Evolutionary conservation across 192 early-diverging fungal species (phyloP), one percentile per base, ranked within the genome.

Genomic region (Mortierella alpina): DNA sequence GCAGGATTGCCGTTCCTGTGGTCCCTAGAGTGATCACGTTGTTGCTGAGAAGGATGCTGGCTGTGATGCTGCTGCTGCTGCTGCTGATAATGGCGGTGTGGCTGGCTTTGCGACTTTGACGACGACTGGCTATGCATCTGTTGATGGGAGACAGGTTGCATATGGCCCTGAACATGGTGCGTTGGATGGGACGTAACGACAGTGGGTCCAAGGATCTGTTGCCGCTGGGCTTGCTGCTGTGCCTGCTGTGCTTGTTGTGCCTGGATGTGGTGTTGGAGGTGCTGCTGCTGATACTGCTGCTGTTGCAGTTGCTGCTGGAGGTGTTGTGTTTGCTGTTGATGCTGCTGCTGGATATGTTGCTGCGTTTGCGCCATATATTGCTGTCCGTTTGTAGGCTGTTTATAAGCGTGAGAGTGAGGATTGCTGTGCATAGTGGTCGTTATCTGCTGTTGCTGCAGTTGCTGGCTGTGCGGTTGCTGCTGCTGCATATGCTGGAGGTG

Each of bases 51-150:
- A 40, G 31, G 57, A 14, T 75, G 65, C 49, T 73, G 72, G 7
- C 49, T 18, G 2, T 73, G 72, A 9, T 66, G 55, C 14, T 62
- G 68, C 9, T 63, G 58, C 23, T 75, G 73, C 22, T 57, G 51
- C 9, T 75, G 72, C 4, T 73, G 62, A 5, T 73, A 59, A 15
- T 67, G 64, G 20, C 55, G 65, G 5, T 75, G 74, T 1, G 67
- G 76, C 2, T 80, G 77, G 18, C 31, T 65, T 31, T 66, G 70
- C 12, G 68, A 48, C 54, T 72, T 71, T n/a, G 56, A 44, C 22
- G 70, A 23, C 5, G 46, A 39, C 40, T 54, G 68, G 39, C 48
- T 22, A 41, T 64, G 54, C 7, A 62, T 12, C 18, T 63, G 60
- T 45, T 72, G 70, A 31, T 72, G 70, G 31, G 18, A n/a, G 40